These are phyloP conservation scores for Aphanomyces astaci DNA, from an alignment of 352 stramenopile genomes.

Conservation along the genomic window DNA sequence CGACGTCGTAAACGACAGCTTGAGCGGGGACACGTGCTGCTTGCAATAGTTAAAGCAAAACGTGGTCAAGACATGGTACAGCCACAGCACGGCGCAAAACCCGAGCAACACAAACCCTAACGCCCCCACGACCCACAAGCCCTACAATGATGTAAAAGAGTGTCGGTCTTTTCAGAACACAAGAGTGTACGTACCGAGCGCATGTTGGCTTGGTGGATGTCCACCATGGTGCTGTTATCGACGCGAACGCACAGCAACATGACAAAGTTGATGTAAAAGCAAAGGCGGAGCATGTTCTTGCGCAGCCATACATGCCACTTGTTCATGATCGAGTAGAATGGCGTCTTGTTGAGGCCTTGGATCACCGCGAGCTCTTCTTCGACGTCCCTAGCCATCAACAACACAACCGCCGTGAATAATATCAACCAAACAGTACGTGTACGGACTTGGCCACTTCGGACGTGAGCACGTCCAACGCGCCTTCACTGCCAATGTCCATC, in stretches of 20 bases:
- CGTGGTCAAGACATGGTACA: conserved; percentile 13
- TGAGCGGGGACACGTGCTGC: conserved; percentile 18
- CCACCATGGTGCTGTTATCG: conserved; percentile 5
- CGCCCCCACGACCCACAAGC: conserved; percentile 1
- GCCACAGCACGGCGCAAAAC: conserved; percentile 2
- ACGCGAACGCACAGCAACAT: conserved; percentile 15
- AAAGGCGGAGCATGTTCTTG: conserved; percentile 19
- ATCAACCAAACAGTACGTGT: not conserved
- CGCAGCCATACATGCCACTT: conserved; percentile 12
- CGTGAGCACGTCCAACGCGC: conserved; percentile 18
- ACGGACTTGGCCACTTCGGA: conserved; percentile 19
- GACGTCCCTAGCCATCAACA: conserved; percentile 9
- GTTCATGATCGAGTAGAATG: conserved; percentile 22
- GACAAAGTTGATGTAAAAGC: conserved; percentile 24
- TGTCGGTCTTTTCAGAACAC: no score
- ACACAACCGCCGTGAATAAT: not conserved
- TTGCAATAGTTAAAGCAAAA: conserved; percentile 24
- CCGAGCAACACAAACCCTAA: conserved; percentile 10
- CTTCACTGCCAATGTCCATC: conserved; percentile 18
- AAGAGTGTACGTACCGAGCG: not conserved
- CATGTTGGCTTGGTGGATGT: not conserved
- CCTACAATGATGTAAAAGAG: not conserved
- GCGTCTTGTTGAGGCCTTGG: conserved; percentile 9
- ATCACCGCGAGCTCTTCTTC: conserved; percentile 21
- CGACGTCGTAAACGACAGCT: conserved; percentile 5